Conservation (phyloP, 352 stramenopile genomes). For the Globisporangium spiculum region DNA sequence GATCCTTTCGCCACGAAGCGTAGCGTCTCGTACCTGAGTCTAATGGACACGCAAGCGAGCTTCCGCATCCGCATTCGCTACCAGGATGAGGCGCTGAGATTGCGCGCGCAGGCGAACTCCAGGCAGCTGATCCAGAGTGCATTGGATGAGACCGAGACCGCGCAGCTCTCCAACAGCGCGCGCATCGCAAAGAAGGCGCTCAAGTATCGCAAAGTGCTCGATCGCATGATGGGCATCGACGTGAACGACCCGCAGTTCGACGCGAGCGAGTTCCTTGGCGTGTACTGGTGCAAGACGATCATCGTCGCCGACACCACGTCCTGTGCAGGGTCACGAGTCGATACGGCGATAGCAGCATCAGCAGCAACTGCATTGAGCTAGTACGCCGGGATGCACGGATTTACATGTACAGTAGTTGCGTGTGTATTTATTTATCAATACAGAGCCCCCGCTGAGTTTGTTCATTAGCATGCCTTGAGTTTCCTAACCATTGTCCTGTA, state of each 20-base stretch:
- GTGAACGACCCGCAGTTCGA: conserved; percentile 14
- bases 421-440: no score
- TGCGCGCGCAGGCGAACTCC: conserved; percentile 27
- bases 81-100: conserved; percentile 38
- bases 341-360: no score
- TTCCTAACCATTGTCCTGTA: no score
- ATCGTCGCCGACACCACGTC: neutral
- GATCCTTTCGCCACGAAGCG: neutral
- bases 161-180: conserved; percentile 12
- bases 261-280: conserved; percentile 10
- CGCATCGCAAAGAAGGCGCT: conserved; percentile 15
- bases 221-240: conserved; percentile 16
- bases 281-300: conserved; percentile 17
- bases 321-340: neutral
- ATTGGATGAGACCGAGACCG: conserved; percentile 14
- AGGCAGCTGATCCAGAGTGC: conserved; percentile 36
- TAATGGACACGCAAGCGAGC: neutral
- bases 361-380: no score
- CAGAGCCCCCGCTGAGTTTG: no score
- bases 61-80: conserved; percentile 29
- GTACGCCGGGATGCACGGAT: no score
- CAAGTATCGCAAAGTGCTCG: conserved; percentile 21
- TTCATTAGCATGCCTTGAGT: no score
- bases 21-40: neutral
- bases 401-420: no score